Evolutionary conservation across 805 yeast genomes (phyloP).

Genomic region (Cyberlindnera americana): DNA sequence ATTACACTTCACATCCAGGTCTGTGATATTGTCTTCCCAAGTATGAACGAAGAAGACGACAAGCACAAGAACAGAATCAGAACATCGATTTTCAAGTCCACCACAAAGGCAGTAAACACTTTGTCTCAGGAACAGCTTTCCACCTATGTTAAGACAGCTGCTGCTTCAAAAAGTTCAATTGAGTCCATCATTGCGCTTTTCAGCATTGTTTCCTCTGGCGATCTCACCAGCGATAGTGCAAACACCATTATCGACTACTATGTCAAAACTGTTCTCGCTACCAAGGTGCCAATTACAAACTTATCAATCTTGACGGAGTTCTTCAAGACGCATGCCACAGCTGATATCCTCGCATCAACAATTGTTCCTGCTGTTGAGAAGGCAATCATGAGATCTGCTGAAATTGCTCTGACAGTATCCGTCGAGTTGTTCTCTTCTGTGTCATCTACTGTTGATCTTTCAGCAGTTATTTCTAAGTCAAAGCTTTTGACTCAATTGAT

Average conservation of each 20-base stretch:
- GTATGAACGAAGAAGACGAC: constrained; percentile 27
- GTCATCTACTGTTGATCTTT: constrained; percentile 37
- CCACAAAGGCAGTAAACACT: constrained; percentile 23
- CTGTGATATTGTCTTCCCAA: constrained; percentile 20
- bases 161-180: constrained; percentile 28
- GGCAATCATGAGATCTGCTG: constrained; percentile 75
- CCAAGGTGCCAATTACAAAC: constrained; percentile 40
- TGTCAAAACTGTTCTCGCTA: constrained; percentile 41
- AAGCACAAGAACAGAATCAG: constrained; percentile 40
- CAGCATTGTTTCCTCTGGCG: constrained; percentile 33
- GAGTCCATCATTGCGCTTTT: constrained; percentile 34
- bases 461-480: constrained; percentile 37
- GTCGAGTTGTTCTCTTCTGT: constrained; percentile 42
- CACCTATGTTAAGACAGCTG: constrained; percentile 12
- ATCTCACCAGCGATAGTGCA: constrained; percentile 22
- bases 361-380: constrained; percentile 67
- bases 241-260: constrained; percentile 27
- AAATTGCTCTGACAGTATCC: constrained; percentile 56
- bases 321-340: constrained; percentile 39
- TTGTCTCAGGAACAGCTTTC: constrained; percentile 24
- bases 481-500: constrained; percentile 51
- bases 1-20: constrained; percentile 35
- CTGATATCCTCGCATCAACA: constrained; percentile 33
- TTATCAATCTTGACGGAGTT: constrained; percentile 42
- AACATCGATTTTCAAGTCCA: constrained; percentile 31